Percentiles rank a stretch among this genome's conserved stretches.
These are phyloP conservation scores for Backusella parvicylindrica DNA, from an alignment of 192 early-diverging fungal genomes.

Conservation along the genomic window DNA sequence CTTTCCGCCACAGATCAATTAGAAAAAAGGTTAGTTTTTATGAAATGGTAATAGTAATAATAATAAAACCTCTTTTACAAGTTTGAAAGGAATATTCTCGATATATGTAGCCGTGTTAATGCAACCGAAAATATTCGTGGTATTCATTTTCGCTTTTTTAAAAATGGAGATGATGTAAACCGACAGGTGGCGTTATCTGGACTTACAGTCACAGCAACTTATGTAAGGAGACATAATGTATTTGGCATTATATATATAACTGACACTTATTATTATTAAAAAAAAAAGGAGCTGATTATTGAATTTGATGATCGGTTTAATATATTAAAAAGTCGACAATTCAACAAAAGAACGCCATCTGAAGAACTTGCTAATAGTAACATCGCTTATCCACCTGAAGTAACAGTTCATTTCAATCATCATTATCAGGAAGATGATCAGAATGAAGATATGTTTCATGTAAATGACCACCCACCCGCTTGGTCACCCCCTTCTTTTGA, in stretches of 20 bases:
- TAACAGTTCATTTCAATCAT: neutral
- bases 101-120: conserved; percentile 31
- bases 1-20: neutral
- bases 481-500: conserved; percentile 1
- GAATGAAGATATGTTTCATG: neutral
- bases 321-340: conserved; percentile 12
- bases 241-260: neutral
- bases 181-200: neutral
- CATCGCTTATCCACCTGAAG: neutral
- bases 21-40: neutral
- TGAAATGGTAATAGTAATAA: neutral
- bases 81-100: conserved; percentile 26
- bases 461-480: neutral
- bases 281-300: conserved; percentile 11
- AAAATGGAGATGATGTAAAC: neutral
- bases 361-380: neutral
- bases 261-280: neutral
- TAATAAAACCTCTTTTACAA: neutral
- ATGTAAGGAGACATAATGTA: neutral
- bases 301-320: conserved; percentile 14
- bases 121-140: conserved; percentile 35
- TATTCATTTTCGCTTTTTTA: conserved; percentile 23
- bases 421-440: neutral
- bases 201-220: neutral
- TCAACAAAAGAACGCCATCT: neutral